Base-by-base conservation (phyloP, 805 yeast species). In the Grigorovia yakushimaensis region DNA sequence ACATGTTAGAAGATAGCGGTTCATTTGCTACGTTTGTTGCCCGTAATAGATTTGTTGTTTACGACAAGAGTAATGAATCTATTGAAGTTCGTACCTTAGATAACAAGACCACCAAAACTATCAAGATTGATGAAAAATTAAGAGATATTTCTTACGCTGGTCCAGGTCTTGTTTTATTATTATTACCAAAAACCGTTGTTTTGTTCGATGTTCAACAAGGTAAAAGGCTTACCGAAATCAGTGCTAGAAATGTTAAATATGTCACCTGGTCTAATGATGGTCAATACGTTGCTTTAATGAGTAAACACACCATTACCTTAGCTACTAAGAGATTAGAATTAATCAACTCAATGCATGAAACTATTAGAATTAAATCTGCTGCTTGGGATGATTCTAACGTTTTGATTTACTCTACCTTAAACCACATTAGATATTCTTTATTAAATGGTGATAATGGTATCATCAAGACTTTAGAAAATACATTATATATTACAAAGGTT, bases 311-410 rank as follows among this genome's bases (percentile, higher is more conserved):
- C 19, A 85, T 93, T 58, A 84, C 95, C 13, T 81, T 93, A 58
- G 95, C 89, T 24, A 81, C 79, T 58, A 83, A 81, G 64, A 82
- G 79, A 53, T 74, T 91, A 57, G 88, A 87, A 62, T 69, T 80
- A 48, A 73, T 88, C 39, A 81, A 91, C 46, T 80, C 95, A 1
- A 76, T 88, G 79, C 97, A 88, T 64, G 99, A 93, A 72, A 91
- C 98, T 3, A 93, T 93, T 56, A 76, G 98, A 65, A 88, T 93
- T 60, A 93, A 93, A 72, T 82, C 94, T 70, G 97, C 96, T 42
- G 87, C 95, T 18, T 93, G 97, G 97, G 98, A 93, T 66, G 96
- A 88, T 57, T 73, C 85, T 43, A 91, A 91, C 46, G 95, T 94
- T 30, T 76, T 93, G 64, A 75, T 93, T 55, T 93, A 91, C 69